Conservation (phyloP, 2,329 filamentous ascomycete genomes). For the Blastomyces percursus region DNA sequence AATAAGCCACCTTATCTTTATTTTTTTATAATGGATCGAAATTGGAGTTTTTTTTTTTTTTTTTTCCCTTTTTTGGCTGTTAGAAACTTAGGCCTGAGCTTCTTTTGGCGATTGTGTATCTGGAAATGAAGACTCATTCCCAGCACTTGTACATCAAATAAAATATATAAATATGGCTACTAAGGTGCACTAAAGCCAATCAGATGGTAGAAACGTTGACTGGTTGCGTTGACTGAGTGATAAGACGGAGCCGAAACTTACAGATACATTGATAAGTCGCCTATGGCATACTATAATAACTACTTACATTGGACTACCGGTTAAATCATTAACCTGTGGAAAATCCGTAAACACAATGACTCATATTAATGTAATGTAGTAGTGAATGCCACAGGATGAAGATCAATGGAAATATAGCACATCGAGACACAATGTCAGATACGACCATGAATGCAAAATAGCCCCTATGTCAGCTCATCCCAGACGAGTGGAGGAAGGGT, state of each 20-base stretch:
- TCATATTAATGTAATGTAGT: not conserved
- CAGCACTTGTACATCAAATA: not conserved
- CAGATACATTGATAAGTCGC: not conserved
- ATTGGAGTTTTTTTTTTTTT: not conserved
- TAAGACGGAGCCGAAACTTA: not conserved
- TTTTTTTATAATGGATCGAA: not conserved
- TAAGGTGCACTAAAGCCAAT: not conserved
- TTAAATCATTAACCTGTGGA: no score
- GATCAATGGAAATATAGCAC: not conserved
- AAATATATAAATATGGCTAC: not conserved
- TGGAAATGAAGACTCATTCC: not conserved
- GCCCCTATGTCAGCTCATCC: constrained; percentile 25
- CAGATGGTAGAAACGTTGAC: not conserved
- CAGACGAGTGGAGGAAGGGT: constrained; percentile 32
- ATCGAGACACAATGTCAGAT: not conserved
- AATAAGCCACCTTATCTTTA: not conserved
- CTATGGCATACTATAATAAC: not conserved
- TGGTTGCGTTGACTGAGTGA: not conserved
- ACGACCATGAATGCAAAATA: not conserved
- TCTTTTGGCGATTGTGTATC: not conserved
- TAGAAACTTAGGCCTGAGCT: no score
- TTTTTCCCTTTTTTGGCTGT: not conserved
- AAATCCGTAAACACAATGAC: not conserved
- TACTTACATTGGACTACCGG: not conserved
- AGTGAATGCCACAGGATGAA: not conserved